Percentiles rank a stretch among this genome's conserved stretches.
phyloP scores from a whole-genome alignment of 495 filamentous ascomycete species.

The Echria macrotheca region DNA sequence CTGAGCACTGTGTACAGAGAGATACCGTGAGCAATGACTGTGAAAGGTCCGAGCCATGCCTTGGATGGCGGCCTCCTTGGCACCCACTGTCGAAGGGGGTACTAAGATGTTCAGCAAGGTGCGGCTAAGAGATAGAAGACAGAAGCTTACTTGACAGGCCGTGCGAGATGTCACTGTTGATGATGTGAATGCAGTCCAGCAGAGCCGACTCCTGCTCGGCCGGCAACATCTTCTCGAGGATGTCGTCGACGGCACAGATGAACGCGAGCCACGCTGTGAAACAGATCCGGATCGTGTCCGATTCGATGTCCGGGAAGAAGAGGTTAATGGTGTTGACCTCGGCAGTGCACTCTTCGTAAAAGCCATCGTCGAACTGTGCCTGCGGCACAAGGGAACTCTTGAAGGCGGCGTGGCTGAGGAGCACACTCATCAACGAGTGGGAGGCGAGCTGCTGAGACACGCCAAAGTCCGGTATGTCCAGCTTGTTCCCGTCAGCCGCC shows the following conservation, averaged over 20 bases:
- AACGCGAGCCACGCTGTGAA: constrained; percentile 19
- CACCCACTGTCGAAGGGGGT: too few species aligned
- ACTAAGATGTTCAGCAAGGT: too few species aligned
- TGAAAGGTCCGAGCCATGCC: not conserved
- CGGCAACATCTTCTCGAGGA: constrained; percentile 9
- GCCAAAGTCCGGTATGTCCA: not conserved
- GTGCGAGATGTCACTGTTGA: too few species aligned
- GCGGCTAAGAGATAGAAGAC: too few species aligned
- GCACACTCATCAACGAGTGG: not conserved
- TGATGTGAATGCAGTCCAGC: constrained; percentile 7
- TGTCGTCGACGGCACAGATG: constrained; percentile 17
- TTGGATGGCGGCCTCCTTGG: constrained; percentile 3
- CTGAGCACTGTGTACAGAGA: not conserved
- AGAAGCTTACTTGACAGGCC: too few species aligned
- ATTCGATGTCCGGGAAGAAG: constrained; percentile 16
- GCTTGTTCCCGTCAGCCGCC: not conserved
- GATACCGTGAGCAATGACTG: constrained; percentile 4
- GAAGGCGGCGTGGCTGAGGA: not conserved
- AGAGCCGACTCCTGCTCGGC: constrained; percentile 1
- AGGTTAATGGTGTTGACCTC: constrained; percentile 17
- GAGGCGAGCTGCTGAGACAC: too few species aligned
- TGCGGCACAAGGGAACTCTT: not conserved
- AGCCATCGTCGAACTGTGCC: not conserved
- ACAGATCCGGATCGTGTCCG: constrained; percentile 1
- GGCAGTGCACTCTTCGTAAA: constrained; percentile 9